phyloP scores from a whole-genome alignment of 768 basidiomycete genomes.

The Harrya chromipes region DNA sequence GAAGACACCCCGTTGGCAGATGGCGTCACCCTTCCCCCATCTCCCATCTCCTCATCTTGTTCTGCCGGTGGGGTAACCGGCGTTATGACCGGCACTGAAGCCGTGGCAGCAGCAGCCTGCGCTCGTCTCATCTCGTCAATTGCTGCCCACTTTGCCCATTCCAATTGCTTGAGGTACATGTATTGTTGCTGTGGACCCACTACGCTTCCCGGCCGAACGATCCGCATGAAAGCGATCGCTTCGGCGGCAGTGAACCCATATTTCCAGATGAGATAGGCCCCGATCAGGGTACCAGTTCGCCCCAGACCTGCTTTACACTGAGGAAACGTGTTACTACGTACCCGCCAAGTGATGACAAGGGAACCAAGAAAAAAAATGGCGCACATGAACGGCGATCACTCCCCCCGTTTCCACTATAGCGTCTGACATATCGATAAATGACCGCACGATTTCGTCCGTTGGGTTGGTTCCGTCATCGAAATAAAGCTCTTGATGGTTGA shows the following conservation, averaged over 20 bases:
- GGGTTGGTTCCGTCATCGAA: slow-evolving; percentile 99
- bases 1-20: slow-evolving; percentile 18
- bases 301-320: slow-evolving; percentile 97
- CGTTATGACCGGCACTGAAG: slow-evolving; percentile 51
- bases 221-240: slow-evolving; percentile 97
- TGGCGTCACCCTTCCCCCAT: slow-evolving; percentile 40
- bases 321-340: slow-evolving; percentile 19
- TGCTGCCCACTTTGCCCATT: slow-evolving; percentile 93
- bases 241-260: slow-evolving; percentile 95
- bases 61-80: slow-evolving; percentile 83
- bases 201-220: slow-evolving; percentile 91
- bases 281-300: slow-evolving; percentile 93
- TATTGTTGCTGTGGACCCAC: slow-evolving; percentile 94
- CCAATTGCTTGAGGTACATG: slow-evolving; percentile 90
- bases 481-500: slow-evolving; percentile 89
- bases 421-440: slow-evolving; percentile 87
- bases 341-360: slow-evolving; percentile 11
- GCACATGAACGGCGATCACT: slow-evolving; percentile 84
- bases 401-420: slow-evolving; percentile 72
- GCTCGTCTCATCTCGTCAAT: slow-evolving; percentile 64
- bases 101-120: slow-evolving; percentile 41
- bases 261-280: slow-evolving; percentile 98
- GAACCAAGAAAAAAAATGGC: slow-evolving; percentile 29
- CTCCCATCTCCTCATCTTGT: slow-evolving; percentile 58
- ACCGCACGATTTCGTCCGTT: slow-evolving; percentile 89